phyloP scores from a whole-genome alignment of 2,329 filamentous ascomycete species.

The Cladosporium colombiae region DNA sequence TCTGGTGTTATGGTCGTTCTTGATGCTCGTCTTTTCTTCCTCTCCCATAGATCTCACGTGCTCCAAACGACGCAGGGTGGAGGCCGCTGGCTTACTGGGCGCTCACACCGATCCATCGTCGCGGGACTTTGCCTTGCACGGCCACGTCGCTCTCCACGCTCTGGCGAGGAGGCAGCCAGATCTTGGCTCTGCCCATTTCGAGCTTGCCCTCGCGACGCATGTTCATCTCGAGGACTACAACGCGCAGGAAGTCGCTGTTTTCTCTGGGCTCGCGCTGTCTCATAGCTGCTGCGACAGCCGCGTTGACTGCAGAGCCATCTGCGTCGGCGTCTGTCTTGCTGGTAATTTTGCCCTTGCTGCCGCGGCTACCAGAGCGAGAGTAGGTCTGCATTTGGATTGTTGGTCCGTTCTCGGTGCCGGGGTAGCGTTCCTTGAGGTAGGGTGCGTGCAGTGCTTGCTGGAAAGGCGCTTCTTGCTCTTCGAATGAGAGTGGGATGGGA shows the following conservation, averaged over 20 bases:
- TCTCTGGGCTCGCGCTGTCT: slow-evolving; percentile 62
- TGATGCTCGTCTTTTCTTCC: neutral
- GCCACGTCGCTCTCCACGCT: slow-evolving; percentile 26
- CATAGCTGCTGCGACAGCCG: slow-evolving; percentile 6
- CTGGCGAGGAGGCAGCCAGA: slow-evolving; percentile 62
- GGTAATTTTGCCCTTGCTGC: slow-evolving; percentile 3
- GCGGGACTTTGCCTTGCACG: slow-evolving; percentile 27
- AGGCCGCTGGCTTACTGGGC: slow-evolving; percentile 21
- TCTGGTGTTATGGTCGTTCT: slow-evolving; percentile 4
- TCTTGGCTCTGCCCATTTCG: slow-evolving; percentile 57
- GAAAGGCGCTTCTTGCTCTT: slow-evolving; percentile 41
- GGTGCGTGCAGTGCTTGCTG: slow-evolving; percentile 39
- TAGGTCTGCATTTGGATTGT: slow-evolving; percentile 67
- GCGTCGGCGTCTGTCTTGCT: slow-evolving; percentile 38
- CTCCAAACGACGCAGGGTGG: neutral
- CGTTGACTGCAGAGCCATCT: slow-evolving; percentile 41
- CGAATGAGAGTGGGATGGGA: slow-evolving; percentile 48
- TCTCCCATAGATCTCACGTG: neutral
- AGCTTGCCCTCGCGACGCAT: slow-evolving; percentile 66
- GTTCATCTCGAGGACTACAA: slow-evolving; percentile 68
- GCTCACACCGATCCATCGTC: slow-evolving; percentile 35
- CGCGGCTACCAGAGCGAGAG: slow-evolving; percentile 35
- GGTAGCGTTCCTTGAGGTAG: slow-evolving; percentile 32
- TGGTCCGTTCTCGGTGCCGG: slow-evolving; percentile 44
- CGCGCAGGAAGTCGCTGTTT: slow-evolving; percentile 63